These are phyloP conservation scores for Pogostemon cablin DNA, from an alignment of 257 asterid genomes.

Conservation along the genomic window DNA sequence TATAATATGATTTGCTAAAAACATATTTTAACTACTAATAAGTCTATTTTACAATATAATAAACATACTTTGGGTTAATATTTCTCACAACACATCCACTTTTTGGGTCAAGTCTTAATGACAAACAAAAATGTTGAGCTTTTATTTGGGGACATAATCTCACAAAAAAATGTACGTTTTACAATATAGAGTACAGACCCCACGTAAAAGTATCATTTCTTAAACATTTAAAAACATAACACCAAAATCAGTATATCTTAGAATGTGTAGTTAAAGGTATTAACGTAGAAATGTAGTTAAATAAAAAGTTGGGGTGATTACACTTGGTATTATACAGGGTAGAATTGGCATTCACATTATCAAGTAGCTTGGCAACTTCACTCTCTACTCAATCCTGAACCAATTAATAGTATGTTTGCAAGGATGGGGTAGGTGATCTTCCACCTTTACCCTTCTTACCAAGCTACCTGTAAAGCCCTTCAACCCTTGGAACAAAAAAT, in stretches of 20 bases:
- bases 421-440: slow-evolving; percentile 66
- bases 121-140: too few species aligned
- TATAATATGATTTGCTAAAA: too few species aligned
- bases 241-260: neutral
- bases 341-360: slow-evolving; percentile 42
- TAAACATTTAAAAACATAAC: too few species aligned
- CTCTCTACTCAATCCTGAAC: slow-evolving; percentile 30
- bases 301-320: slow-evolving; percentile 53
- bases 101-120: too few species aligned
- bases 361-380: slow-evolving; percentile 37
- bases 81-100: too few species aligned
- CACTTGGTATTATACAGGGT: slow-evolving; percentile 44
- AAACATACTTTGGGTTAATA: too few species aligned
- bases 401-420: slow-evolving; percentile 41
- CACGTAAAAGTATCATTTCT: too few species aligned
- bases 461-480: slow-evolving; percentile 41
- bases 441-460: slow-evolving; percentile 61
- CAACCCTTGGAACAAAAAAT: slow-evolving; percentile 29
- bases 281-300: slow-evolving; percentile 37
- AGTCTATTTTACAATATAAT: too few species aligned
- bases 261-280: slow-evolving; percentile 10
- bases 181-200: too few species aligned
- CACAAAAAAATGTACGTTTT: too few species aligned
- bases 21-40: too few species aligned
- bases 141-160: too few species aligned